Conservation (phyloP, 129 eudicot species). For the Cynara cardunculus region DNA sequence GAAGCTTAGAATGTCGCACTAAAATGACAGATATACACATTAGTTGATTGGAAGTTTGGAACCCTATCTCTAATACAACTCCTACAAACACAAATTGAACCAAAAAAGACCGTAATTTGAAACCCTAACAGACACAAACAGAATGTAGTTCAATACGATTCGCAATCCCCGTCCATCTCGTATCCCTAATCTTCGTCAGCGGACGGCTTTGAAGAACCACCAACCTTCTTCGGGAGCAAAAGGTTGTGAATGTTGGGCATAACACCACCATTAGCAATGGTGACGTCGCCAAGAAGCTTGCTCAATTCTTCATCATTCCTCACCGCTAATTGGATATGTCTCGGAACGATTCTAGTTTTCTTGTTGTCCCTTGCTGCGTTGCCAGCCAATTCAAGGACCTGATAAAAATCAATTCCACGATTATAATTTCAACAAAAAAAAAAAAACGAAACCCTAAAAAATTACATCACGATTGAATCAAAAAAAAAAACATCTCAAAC, state of each 20-base stretch:
- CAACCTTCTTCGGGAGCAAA: constrained; percentile 36
- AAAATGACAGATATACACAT: constrained; percentile 24
- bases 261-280: constrained; percentile 42
- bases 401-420: constrained; percentile 9
- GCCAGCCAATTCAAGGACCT: constrained; percentile 43
- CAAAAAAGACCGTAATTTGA: neutral
- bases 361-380: constrained; percentile 42
- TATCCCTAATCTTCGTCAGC: constrained; percentile 15
- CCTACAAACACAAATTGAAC: constrained; percentile 1
- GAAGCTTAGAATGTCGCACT: neutral
- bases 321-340: constrained; percentile 36
- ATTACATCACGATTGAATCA: neutral
- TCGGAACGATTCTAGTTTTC: constrained; percentile 36
- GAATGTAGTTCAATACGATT: neutral
- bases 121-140: constrained; percentile 8
- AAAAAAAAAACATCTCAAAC: neutral
- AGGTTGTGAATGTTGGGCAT: constrained; percentile 39
- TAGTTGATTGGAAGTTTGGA: neutral
- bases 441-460: constrained; percentile 11
- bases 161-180: neutral
- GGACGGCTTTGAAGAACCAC: constrained; percentile 19
- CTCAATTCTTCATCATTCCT: constrained; percentile 42
- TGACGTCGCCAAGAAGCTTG: constrained; percentile 36
- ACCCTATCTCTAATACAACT: neutral
- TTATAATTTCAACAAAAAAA: neutral